Base-by-base conservation (phyloP, 2,329 filamentous ascomycete genomes). In the Malbranchea zuffiana region DNA sequence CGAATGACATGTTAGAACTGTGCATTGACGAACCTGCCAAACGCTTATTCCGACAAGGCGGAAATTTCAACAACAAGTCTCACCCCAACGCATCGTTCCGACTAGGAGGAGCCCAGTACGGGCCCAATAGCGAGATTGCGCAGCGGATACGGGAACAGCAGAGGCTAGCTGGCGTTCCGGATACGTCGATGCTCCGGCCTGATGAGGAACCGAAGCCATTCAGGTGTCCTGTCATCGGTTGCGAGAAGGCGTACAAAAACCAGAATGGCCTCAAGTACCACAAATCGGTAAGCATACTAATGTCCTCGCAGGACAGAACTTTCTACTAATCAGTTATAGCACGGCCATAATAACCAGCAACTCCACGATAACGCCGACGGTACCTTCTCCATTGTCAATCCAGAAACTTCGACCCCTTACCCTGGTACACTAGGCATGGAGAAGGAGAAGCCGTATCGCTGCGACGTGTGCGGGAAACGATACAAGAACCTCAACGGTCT, bases 181-280 rank as follows among this genome's bases (percentile, higher is more conserved):
- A 68, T 46, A 65, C 61, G 21, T 62, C 58, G 17, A 49, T 49
- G 11, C 51, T 65, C 41, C 57, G 61, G 54, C 71, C 74, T 41
- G 80, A 80, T 11, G 88, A 96, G 56, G 88, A 98, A 57, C 85
- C 92, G 52, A 98, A 96, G 63, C 90, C 90, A 0, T 98, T 94
- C 70, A 83, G 87, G 57, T 98, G 90, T 53, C 90, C 90, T 1
- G 90, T 98, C 34, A 93, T 98, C 57, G 90, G 90, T 4, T 98
- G 90, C 54, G 90, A 96, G 61, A 98, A 98, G 69, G 88, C 90
- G 0, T 98, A 98, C 67, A 98, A 98, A 71, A 98, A 98, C 60
- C 90, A 96, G 59, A 98, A 98, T 50, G 90, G 90, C 33, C 70
- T 98, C 39, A 98, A 96, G 74, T 98, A 85, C 51, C 77, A 81